Evolutionary conservation across 2,329 filamentous ascomycete species (phyloP).

Genomic region (Teratosphaeria epicoccoides): DNA sequence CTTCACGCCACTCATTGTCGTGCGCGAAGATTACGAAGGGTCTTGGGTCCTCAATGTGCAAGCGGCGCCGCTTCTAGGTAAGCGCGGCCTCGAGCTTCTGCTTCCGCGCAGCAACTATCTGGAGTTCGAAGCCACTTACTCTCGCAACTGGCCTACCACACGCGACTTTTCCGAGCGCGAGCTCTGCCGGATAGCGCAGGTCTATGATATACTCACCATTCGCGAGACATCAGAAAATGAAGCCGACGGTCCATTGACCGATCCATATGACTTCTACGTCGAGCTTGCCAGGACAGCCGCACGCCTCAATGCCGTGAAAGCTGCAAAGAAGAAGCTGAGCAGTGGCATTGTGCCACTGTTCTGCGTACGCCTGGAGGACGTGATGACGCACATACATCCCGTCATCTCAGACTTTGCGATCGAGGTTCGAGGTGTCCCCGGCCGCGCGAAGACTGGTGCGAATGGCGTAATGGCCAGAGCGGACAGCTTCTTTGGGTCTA

Average conservation of each 20-base stretch:
- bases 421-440: background rate
- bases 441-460: background rate
- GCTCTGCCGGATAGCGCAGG: background rate
- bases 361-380: constrained; percentile 10
- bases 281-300: constrained; percentile 6
- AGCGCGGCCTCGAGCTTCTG: constrained; percentile 20
- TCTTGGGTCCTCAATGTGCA: constrained; percentile 22
- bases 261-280: constrained; percentile 3
- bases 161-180: constrained; percentile 1
- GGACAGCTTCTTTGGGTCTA: background rate
- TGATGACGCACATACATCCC: constrained; percentile 7
- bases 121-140: constrained; percentile 1
- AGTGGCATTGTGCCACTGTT: constrained; percentile 4
- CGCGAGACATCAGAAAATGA: background rate
- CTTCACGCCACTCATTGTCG: constrained; percentile 18
- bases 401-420: background rate
- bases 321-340: constrained; percentile 4
- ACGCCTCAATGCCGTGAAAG: constrained; percentile 2
- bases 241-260: background rate
- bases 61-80: constrained; percentile 21
- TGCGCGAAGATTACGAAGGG: constrained; percentile 9
- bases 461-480: background rate
- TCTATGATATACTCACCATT: background rate
- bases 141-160: constrained; percentile 1
- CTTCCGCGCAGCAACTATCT: constrained; percentile 7